phyloP scores from a whole-genome alignment of 2,329 filamentous ascomycete species.

The Colletotrichum gigasporum region DNA sequence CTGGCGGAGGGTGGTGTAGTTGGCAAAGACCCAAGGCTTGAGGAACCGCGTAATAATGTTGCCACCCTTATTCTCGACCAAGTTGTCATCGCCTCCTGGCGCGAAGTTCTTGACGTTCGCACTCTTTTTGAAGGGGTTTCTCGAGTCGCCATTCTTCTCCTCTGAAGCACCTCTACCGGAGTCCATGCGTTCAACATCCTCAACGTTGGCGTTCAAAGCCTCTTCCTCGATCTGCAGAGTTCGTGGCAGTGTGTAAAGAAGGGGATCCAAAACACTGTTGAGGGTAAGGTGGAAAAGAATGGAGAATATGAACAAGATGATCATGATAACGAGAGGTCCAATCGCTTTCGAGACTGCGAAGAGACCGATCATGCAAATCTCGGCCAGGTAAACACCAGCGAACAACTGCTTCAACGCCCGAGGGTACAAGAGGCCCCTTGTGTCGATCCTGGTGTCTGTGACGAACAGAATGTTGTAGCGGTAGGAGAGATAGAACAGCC shows the following conservation, averaged over 20 bases:
- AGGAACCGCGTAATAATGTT: constrained; percentile 74
- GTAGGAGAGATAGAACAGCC: constrained; percentile 84
- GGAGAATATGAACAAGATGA: constrained; percentile 79
- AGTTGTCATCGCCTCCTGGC: constrained; percentile 35
- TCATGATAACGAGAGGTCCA: constrained; percentile 79
- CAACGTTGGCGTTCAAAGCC: constrained; percentile 36
- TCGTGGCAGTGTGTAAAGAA: constrained; percentile 77
- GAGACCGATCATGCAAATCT: constrained; percentile 83
- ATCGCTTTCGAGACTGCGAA: constrained; percentile 75
- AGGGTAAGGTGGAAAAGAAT: constrained; percentile 80
- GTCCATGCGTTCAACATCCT: constrained; percentile 31
- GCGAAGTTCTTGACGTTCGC: constrained; percentile 32
- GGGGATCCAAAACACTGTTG: constrained; percentile 73
- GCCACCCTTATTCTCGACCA: constrained; percentile 54
- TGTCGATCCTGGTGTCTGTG: constrained; percentile 81
- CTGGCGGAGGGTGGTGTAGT: constrained; percentile 76
- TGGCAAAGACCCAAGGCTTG: constrained; percentile 79
- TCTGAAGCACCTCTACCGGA: constrained; percentile 28
- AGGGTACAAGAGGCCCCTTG: constrained; percentile 87
- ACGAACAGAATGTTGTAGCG: constrained; percentile 89
- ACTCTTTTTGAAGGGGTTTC: constrained; percentile 29
- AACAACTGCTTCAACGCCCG: constrained; percentile 89
- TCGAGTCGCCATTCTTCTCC: constrained; percentile 32
- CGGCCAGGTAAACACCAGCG: constrained; percentile 81
- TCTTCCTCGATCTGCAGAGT: constrained; percentile 59